These are phyloP conservation scores for Lyophyllum semitale DNA, from an alignment of 768 basidiomycete genomes.

Conservation along the genomic window DNA sequence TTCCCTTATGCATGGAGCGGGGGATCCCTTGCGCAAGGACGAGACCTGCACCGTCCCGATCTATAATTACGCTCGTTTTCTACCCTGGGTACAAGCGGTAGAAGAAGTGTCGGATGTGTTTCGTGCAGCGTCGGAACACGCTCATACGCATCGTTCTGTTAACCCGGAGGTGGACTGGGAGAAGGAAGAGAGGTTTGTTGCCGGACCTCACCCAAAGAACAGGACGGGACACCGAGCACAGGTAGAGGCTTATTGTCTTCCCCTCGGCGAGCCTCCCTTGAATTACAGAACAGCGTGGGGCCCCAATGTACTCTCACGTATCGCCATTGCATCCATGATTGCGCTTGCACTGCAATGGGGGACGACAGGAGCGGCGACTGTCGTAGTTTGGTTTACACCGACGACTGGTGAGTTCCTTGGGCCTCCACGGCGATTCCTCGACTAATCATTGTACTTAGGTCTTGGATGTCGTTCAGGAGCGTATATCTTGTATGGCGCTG, in stretches of 20 bases:
- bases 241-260: constrained; percentile 18
- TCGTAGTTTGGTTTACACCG: constrained; percentile 27
- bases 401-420: constrained; percentile 20
- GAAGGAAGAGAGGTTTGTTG: constrained; percentile 7
- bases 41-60: constrained; percentile 26
- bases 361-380: constrained; percentile 26
- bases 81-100: constrained; percentile 29
- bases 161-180: constrained; percentile 17
- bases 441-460: constrained; percentile 16
- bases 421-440: not conserved
- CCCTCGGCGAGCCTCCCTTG: not conserved
- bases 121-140: constrained; percentile 20
- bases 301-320: constrained; percentile 20
- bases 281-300: constrained; percentile 16
- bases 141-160: constrained; percentile 19
- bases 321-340: constrained; percentile 18
- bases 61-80: constrained; percentile 31
- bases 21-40: constrained; percentile 19
- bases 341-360: constrained; percentile 31
- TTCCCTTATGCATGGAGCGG: constrained; percentile 9
- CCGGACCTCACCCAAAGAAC: constrained; percentile 10
- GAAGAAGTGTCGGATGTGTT: constrained; percentile 24
- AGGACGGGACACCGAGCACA: constrained; percentile 18
- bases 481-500: constrained; percentile 30
- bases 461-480: constrained; percentile 34